Evolutionary conservation across 1,284 basidiomycete species (phyloP), one percentile per base, ranked within the genome.

Genomic region (Sanghuangporus baumii): DNA sequence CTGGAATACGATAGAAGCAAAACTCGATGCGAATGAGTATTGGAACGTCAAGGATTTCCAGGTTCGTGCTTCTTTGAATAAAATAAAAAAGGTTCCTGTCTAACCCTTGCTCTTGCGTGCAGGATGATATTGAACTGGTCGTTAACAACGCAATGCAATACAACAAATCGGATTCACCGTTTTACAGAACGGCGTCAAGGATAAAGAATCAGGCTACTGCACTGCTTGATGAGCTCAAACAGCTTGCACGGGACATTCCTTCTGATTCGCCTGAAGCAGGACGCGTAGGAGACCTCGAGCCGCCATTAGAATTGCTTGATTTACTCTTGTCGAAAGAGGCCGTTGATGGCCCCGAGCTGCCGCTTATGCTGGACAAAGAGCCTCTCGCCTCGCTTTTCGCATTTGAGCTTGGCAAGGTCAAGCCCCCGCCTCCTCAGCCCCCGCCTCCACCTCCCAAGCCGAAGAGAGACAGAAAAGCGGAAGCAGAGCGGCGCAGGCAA

Each of bases 71-170:
- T 79, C 3, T 12, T 46, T 46, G 12, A n/a, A 6, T n/a, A 14
- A 7, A n/a, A n/a, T n/a, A n/a, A n/a, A n/a, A 46, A 2, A n/a
- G 1, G 26, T 1, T 31, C 26, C 23, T 23, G 23, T 2, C 23
- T 23, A 23, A 23, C 23, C 23, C 23, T 20, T 16, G 7, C 12
- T 55, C 34, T 38, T 59, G n/a, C 41, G n/a, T 58, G 18, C 20
- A 97, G 93, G 79, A 84, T 57, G 96, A 99, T 71, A 75, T 98
- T 47, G 73, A 84, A 51, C 86, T 97, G 18, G 92, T 98, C 4
- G 73, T 94, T 14, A 79, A 86, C 66, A 99, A 99, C 70, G 96
- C 96, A 0, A 86, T 92, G 65, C 69, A 83, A 5, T 99, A 98
- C 76, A 98, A 99, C 74, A 85, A 87, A 67, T 74, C 83, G 0